Conservation (phyloP, 2,329 filamentous ascomycete genomes). For the Aspergillus fischeri region DNA sequence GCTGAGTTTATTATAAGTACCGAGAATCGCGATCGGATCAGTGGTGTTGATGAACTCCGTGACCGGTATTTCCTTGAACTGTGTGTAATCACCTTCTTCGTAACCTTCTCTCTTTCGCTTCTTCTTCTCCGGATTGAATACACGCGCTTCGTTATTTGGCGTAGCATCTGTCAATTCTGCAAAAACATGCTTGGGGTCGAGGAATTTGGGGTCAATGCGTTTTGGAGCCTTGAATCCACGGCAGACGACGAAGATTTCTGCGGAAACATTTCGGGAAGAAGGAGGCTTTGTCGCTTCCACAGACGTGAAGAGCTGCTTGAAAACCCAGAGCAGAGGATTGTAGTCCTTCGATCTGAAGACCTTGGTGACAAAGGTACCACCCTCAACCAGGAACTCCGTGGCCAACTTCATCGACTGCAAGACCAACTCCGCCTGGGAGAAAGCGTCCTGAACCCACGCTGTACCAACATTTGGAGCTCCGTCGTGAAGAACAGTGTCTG, state of each 20-base stretch:
- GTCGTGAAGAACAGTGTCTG: conserved; percentile 91
- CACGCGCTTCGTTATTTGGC: conserved; percentile 95
- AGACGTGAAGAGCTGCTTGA: conserved; percentile 92
- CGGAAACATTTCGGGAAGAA: conserved; percentile 90
- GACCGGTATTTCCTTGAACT: conserved; percentile 83
- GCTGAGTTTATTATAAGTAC: conserved; percentile 74
- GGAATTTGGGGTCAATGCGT: conserved; percentile 82
- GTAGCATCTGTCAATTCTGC: conserved; percentile 81
- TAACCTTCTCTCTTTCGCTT: conserved; percentile 98
- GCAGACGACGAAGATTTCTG: conserved; percentile 98
- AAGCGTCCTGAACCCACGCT: conserved; percentile 97
- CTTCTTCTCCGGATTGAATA: conserved; percentile 96
- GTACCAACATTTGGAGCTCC: conserved; percentile 97
- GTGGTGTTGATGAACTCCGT: conserved; percentile 91
- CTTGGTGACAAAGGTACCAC: conserved; percentile 94
- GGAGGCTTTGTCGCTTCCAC: conserved; percentile 98
- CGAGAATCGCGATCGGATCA: conserved; percentile 90
- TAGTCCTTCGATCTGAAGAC: conserved; percentile 97
- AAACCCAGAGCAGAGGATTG: conserved; percentile 92
- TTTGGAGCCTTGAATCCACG: conserved; percentile 94
- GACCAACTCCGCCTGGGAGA: conserved; percentile 91
- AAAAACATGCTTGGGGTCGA: conserved; percentile 86
- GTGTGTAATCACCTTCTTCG: conserved; percentile 89
- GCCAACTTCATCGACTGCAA: conserved; percentile 89
- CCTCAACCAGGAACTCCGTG: conserved; percentile 84